Conservation (phyloP, 495 filamentous ascomycete species). For the Lasiosphaeria miniovina region DNA sequence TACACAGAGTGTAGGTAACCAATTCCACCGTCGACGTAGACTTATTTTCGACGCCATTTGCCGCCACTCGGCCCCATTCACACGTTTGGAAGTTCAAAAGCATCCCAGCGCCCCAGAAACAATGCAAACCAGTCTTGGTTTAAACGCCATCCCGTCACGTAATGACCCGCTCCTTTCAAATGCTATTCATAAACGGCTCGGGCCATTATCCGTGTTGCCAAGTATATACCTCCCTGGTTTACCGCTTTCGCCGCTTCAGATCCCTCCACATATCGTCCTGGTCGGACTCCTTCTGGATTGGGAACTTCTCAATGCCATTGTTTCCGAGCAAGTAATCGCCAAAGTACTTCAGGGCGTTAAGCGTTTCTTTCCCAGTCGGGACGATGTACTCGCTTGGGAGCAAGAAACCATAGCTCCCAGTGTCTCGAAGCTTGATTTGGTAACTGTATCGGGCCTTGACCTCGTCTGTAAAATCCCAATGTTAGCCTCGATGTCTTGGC, state of each 20-base stretch:
- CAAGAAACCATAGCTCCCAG: conserved; percentile 89
- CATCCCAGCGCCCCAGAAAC: too few species aligned
- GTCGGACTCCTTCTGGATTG: conserved; percentile 4
- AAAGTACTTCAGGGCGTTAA: conserved; percentile 76
- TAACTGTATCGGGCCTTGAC: conserved; percentile 79
- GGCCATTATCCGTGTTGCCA: not conserved
- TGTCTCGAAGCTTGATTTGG: conserved; percentile 93
- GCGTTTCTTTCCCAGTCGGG: conserved; percentile 83
- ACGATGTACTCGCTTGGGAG: conserved; percentile 84
- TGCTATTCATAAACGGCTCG: too few species aligned
- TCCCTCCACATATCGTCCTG: conserved; percentile 18
- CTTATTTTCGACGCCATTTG: too few species aligned
- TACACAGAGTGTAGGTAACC: too few species aligned
- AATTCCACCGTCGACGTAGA: too few species aligned
- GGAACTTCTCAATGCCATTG: conserved; percentile 52
- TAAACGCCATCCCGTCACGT: too few species aligned
- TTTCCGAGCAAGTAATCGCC: conserved; percentile 71
- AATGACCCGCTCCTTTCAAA: too few species aligned
- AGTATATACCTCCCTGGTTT: not conserved
- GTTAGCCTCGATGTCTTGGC: conserved; percentile 4
- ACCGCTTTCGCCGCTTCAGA: conserved; percentile 23
- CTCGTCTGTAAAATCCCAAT: conserved; percentile 47
- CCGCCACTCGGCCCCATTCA: too few species aligned
- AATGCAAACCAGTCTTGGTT: too few species aligned
- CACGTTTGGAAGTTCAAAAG: too few species aligned